These are phyloP conservation scores for Venturia asperata DNA, from an alignment of 2,329 filamentous ascomycete species.

Conservation along the genomic window DNA sequence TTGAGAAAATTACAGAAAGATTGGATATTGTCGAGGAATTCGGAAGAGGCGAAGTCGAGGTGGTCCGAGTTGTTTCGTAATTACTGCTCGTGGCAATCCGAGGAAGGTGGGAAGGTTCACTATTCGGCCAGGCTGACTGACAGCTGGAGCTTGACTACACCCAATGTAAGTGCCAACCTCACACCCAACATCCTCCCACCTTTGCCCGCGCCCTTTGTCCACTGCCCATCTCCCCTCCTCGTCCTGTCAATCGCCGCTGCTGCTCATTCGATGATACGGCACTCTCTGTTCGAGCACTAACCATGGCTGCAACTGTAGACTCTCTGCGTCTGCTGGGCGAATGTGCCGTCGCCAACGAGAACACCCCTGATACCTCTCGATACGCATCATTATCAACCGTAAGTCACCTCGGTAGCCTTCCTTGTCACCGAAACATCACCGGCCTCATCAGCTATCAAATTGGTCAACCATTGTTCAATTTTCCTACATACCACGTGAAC, in stretches of 20 bases:
- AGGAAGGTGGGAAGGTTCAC: slow-evolving; percentile 4
- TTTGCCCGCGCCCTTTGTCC: neutral
- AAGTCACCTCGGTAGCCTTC: neutral
- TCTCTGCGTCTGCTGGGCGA: slow-evolving; percentile 12
- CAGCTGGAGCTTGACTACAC: neutral
- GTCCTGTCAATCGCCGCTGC: neutral
- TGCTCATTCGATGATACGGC: neutral
- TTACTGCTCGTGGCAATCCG: slow-evolving; percentile 1
- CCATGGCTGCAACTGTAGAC: neutral
- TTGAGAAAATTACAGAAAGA: neutral
- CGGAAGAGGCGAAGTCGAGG: neutral
- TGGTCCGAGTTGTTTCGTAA: neutral
- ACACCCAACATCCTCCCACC: neutral
- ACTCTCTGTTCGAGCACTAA: neutral
- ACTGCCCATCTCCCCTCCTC: neutral
- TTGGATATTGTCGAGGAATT: too few relatives aligned
- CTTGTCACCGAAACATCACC: neutral
- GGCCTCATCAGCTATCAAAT: neutral
- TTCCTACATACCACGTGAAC: neutral
- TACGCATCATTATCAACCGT: neutral
- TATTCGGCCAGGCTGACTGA: neutral
- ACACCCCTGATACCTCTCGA: neutral
- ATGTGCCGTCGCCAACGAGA: slow-evolving; percentile 12
- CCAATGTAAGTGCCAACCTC: neutral
- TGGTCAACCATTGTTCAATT: neutral